Evolutionary conservation across 805 yeast species (phyloP).

Genomic region (Ogataea siamensis): DNA sequence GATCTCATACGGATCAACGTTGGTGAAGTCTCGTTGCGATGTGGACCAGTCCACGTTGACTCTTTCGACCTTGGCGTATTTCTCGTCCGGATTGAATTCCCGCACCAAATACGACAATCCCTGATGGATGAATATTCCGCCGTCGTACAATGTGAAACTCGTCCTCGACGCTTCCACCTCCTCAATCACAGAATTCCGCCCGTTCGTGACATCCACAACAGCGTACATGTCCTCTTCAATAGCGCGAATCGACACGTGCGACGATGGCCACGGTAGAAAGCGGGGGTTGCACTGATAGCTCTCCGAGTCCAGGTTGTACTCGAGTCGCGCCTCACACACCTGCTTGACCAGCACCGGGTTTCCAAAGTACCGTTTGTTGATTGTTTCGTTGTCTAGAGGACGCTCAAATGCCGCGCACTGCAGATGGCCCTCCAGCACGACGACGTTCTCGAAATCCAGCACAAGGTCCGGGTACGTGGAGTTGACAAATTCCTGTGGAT

Average conservation of each 20-base stretch:
- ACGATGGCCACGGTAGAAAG: constrained; percentile 80
- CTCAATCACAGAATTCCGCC: constrained; percentile 76
- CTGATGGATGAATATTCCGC: constrained; percentile 92
- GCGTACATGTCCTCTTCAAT: constrained; percentile 81
- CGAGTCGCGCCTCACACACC: constrained; percentile 35
- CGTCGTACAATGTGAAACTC: constrained; percentile 84
- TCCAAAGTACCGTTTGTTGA: constrained; percentile 60
- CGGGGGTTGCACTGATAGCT: constrained; percentile 55
- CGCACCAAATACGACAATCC: constrained; percentile 86
- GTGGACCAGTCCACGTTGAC: constrained; percentile 96
- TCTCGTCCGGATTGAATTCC: constrained; percentile 77
- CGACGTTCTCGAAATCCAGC: constrained; percentile 56
- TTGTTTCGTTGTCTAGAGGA: constrained; percentile 48
- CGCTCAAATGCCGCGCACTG: constrained; percentile 93
- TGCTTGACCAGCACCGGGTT: constrained; percentile 28
- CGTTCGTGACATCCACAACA: constrained; percentile 84
- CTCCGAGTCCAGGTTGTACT: constrained; percentile 40
- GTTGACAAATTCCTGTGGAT: constrained; percentile 58
- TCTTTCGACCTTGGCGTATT: constrained; percentile 78
- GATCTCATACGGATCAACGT: constrained; percentile 81
- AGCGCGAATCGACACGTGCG: constrained; percentile 74
- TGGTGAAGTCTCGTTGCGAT: constrained; percentile 85
- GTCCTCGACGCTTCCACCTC: constrained; percentile 87
- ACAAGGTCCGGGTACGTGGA: constrained; percentile 56
- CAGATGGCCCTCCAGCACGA: constrained; percentile 75